phyloP scores from a whole-genome alignment of 2,329 filamentous ascomycete genomes.

The Neofusicoccum laricinum region DNA sequence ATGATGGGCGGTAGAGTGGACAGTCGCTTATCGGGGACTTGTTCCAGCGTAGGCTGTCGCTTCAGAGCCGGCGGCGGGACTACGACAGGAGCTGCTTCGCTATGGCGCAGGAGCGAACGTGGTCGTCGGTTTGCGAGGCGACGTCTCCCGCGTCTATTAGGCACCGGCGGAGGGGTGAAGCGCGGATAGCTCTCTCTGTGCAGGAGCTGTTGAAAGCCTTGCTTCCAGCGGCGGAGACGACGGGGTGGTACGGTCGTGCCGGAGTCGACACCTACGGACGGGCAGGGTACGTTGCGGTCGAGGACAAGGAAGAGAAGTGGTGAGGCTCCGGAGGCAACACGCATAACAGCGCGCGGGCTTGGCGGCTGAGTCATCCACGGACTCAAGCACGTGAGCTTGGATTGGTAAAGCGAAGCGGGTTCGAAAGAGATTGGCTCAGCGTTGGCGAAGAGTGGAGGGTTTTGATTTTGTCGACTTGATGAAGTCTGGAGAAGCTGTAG shows the following conservation, averaged over 20 bases:
- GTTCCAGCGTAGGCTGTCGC: background rate
- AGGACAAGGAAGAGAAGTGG: slow-evolving; percentile 12
- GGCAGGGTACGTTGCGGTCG: background rate
- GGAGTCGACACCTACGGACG: no score
- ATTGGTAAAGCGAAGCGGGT: background rate
- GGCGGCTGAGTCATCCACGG: background rate
- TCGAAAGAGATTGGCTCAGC: background rate
- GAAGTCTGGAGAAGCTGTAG: background rate
- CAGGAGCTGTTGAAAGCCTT: background rate
- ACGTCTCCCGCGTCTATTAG: background rate
- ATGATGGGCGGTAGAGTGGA: background rate
- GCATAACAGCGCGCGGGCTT: background rate
- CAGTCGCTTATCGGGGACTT: background rate
- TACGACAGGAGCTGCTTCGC: background rate
- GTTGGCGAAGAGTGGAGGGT: background rate
- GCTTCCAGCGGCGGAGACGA: background rate
- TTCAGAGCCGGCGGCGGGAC: background rate
- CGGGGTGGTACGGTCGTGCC: background rate
- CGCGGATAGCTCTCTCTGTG: no score
- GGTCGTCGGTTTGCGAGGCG: background rate
- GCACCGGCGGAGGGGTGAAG: background rate
- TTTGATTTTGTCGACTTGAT: background rate
- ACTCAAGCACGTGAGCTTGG: background rate
- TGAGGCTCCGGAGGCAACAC: background rate
- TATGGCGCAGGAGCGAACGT: background rate